These are phyloP conservation scores for Orbilia oligospora DNA, from an alignment of 2,329 filamentous ascomycete genomes.

Conservation along the genomic window DNA sequence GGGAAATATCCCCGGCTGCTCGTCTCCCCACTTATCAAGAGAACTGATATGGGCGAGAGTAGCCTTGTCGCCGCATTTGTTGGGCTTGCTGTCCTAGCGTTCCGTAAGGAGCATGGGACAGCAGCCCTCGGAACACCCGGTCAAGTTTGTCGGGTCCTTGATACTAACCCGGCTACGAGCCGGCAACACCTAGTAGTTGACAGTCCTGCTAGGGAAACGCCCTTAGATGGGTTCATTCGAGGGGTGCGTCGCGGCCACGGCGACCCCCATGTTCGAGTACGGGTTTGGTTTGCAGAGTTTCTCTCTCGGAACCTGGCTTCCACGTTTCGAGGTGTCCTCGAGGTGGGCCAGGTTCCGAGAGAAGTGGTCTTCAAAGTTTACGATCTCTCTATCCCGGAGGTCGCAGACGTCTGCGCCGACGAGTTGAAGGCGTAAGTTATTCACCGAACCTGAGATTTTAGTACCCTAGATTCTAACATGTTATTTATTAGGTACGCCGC, in stretches of 20 bases:
- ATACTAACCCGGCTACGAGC: background rate
- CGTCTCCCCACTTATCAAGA: conserved; percentile 36
- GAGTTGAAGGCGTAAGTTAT: conserved; percentile 41
- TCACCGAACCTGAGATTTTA: no score
- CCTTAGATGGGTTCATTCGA: background rate
- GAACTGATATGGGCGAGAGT: conserved; percentile 5
- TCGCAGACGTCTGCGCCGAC: conserved; percentile 15
- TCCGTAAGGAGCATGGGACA: background rate
- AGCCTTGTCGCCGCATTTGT: conserved; percentile 39
- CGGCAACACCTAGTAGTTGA: background rate
- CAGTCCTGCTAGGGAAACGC: background rate
- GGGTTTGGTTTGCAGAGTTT: conserved; percentile 9
- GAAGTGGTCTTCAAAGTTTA: conserved; percentile 42
- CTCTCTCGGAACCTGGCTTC: conserved; percentile 44
- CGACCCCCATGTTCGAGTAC: background rate
- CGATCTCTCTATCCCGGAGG: conserved; percentile 34
- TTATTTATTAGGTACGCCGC: conserved; percentile 23
- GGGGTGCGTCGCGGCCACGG: background rate
- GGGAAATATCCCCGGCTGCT: conserved; percentile 9
- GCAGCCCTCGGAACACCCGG: background rate
- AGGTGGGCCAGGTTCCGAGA: conserved; percentile 5
- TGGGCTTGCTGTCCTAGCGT: conserved; percentile 19
- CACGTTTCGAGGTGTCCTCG: conserved; percentile 16
- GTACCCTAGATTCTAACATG: background rate
- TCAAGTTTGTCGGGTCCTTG: background rate